A percentile compares a stretch with the other conserved stretches of the same genome.
phyloP scores from a whole-genome alignment of 2,329 filamentous ascomycete genomes.

The Ceratocystis harringtonii region DNA sequence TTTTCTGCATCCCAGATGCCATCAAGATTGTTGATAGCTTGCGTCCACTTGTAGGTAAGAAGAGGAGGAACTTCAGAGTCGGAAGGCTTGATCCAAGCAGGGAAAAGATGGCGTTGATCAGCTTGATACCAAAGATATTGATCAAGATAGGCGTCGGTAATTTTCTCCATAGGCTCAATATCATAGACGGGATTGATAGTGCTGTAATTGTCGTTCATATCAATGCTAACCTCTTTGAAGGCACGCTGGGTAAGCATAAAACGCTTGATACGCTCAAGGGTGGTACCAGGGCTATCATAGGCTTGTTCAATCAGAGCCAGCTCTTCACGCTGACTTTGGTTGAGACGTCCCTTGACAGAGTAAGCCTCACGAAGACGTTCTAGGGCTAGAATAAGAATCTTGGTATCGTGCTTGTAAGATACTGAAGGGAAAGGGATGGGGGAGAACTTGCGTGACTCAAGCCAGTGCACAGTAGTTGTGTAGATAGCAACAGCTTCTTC shows the following conservation, averaged over 20 bases:
- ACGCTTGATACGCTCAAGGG: conserved; percentile 88
- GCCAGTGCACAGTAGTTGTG: conserved; percentile 96
- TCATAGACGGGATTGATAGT: conserved; percentile 99
- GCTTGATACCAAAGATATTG: conserved; percentile 99
- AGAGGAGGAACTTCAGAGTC: conserved; percentile 94
- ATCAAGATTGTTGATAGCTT: conserved; percentile 95
- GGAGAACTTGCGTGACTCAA: conserved; percentile 95
- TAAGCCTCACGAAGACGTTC: conserved; percentile 90
- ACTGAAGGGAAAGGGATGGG: conserved; percentile 98
- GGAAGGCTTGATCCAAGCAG: conserved; percentile 97
- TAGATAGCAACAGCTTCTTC: conserved; percentile 98
- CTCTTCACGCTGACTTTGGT: conserved; percentile 95
- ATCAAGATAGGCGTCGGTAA: conserved; percentile 94
- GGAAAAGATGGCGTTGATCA: conserved; percentile 91
- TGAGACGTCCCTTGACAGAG: conserved; percentile 90
- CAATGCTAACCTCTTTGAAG: conserved; percentile 98
- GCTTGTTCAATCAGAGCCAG: conserved; percentile 94
- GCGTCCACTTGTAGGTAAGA: conserved; percentile 95
- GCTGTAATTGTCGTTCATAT: conserved; percentile 99
- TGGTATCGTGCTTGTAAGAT: conserved; percentile 98
- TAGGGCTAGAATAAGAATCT: conserved; percentile 89
- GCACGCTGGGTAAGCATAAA: conserved; percentile 93
- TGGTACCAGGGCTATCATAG: conserved; percentile 94
- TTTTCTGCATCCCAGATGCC: conserved; percentile 89
- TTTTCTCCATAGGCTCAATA: conserved; percentile 98